Conservation (phyloP, 202 grass and related monocot genomes). For the Miscanthus sacchariflorus region DNA sequence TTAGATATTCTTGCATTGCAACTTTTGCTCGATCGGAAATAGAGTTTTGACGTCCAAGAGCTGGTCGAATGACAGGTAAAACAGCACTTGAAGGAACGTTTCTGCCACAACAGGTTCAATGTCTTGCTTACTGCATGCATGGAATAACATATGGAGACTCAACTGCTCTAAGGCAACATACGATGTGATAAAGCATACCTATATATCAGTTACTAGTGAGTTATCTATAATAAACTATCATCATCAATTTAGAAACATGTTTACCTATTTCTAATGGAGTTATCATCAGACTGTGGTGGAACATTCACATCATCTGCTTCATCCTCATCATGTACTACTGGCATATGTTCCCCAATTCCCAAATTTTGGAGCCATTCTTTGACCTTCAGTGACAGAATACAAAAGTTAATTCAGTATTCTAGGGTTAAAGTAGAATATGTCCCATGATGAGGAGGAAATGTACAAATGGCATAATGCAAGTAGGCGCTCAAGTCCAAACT, state of each 20-base stretch:
- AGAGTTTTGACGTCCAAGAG: constrained; percentile 88
- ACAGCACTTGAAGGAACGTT: constrained; percentile 99
- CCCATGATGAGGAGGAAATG: constrained; percentile 22
- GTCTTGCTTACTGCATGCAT: constrained; percentile 63
- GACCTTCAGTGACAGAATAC: constrained; percentile 62
- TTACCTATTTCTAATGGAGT: constrained; percentile 88
- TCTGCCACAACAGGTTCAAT: constrained; percentile 79
- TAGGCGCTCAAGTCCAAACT: background rate
- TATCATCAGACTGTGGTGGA: constrained; percentile 70
- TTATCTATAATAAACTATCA: constrained; percentile 3
- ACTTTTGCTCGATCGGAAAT: constrained; percentile 90
- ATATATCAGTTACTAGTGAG: constrained; percentile 17
- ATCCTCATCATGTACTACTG: constrained; percentile 92
- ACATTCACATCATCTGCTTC: constrained; percentile 90
- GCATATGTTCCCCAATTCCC: constrained; percentile 88
- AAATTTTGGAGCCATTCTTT: constrained; percentile 99
- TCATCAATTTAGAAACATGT: constrained; percentile 26
- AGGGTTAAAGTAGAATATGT: constrained; percentile 7
- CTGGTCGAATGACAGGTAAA: constrained; percentile 92
- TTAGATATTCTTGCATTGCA: constrained; percentile 97
- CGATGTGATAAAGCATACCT: constrained; percentile 43
- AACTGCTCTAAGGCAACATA: constrained; percentile 64
- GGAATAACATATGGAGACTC: constrained; percentile 69
- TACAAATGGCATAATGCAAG: constrained; percentile 20
- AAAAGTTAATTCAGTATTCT: constrained; percentile 22